Evolutionary conservation across 345 rosid genomes (phyloP).

Genomic region (Draba incana): DNA sequence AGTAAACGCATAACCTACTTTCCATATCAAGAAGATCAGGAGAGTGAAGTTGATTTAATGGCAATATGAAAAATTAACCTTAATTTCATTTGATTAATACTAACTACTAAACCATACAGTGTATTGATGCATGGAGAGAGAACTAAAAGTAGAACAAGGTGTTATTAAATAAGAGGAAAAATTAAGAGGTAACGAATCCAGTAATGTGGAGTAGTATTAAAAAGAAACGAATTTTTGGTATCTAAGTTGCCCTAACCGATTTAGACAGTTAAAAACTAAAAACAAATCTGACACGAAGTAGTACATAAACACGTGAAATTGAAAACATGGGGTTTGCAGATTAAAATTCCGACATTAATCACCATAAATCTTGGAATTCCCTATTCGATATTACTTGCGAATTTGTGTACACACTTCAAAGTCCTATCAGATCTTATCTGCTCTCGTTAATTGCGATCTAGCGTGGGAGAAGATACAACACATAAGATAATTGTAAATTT

Average conservation of each 20-base stretch:
- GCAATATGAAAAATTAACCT: neutral
- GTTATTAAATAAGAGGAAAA: neutral
- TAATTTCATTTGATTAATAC: neutral
- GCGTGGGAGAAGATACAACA: neutral
- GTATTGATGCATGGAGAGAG: constrained; percentile 1
- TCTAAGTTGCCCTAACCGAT: constrained; percentile 7
- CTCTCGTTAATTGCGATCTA: constrained; percentile 29
- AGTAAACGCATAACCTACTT: neutral
- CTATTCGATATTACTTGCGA: constrained; percentile 7
- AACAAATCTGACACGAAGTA: constrained; percentile 19
- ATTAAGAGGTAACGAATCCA: constrained; percentile 9
- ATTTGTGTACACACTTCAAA: constrained; percentile 22
- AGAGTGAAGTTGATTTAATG: neutral
- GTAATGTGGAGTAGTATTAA: constrained; percentile 1
- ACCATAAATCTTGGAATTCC: constrained; percentile 21
- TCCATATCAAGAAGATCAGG: neutral
- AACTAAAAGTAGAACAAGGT: neutral
- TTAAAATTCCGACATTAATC: constrained; percentile 37
- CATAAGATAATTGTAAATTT: no score
- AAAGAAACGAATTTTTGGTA: constrained; percentile 1
- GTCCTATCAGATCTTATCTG: constrained; percentile 26
- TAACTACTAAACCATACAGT: neutral
- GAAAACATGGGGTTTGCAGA: constrained; percentile 23
- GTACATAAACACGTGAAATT: constrained; percentile 37
- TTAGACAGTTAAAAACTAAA: constrained; percentile 2